Base-by-base conservation (phyloP, 106 monocot genomes). In the Chionographis japonica region DNA sequence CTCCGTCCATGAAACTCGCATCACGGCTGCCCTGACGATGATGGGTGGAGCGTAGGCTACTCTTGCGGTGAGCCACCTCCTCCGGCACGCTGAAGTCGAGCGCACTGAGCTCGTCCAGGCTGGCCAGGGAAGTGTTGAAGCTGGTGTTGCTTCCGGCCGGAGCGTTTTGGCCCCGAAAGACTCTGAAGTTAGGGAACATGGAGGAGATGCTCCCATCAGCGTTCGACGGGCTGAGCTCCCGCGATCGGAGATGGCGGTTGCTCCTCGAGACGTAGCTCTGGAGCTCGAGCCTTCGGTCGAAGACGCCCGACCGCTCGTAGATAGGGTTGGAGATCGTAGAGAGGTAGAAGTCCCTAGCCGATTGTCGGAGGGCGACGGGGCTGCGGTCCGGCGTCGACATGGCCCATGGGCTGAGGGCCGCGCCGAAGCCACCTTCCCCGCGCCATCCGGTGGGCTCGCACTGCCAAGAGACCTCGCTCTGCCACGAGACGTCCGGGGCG, bases 401-500 rank as follows among this genome's bases (percentile, higher is more conserved):
- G 15, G 71, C 40, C 82, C 82, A 82, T 8, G 83, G 83, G 70
- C 39, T 67, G 35, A 74, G 50, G 20, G 70, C 83, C 0, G 78
- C 78, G 2, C 74, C 78, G 20, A 83, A 62, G 18, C 83, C 83
- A 2, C 38, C 52, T 14, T 65, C 39, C 18, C 71, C 69, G 19
- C 38, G 61, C 76, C 76, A 76, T 1, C 70, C 65, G 9, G 19
- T 50, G n/a, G 78, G 69, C 55, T 78, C 74, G 39, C 69, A 46
- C 57, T 74, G 78, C 83, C 83, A 83, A 2, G 83, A 83, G n/a
- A 74, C 64, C 6, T 74, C 78, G 37, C 40, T 64, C 63, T 74
- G 77, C 77, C 76, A 73, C 2, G 76, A 49, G 59, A 41, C 58
- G 56, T 78, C 65, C 17, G 2, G 9, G 52, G 56, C 35, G 10